These are phyloP conservation scores for Agaricales sp. DNA, from an alignment of 1,284 basidiomycete genomes.

Conservation along the genomic window DNA sequence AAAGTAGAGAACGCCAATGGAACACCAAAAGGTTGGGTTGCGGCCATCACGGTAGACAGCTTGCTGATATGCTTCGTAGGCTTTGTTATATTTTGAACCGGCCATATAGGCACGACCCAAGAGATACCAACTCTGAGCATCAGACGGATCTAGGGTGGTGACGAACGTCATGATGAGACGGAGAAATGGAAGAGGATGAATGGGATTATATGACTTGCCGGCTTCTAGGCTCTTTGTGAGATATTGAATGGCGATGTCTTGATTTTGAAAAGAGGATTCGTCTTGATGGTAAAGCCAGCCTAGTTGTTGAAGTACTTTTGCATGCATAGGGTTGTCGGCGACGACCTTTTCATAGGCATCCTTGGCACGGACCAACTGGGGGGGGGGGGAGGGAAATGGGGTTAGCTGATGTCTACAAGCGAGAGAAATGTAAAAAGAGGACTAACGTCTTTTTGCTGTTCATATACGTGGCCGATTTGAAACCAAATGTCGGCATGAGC, in stretches of 20 bases:
- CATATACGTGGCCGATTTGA: constrained; percentile 98
- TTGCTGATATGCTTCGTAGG: constrained; percentile 99
- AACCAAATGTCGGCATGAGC: constrained; percentile 99
- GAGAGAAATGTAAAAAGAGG: neutral
- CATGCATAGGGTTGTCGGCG: constrained; percentile 86
- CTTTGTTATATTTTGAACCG: constrained; percentile 98
- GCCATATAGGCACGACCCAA: constrained; percentile 98
- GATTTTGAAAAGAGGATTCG: constrained; percentile 89
- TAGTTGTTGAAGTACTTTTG: constrained; percentile 96
- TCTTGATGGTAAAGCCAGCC: constrained; percentile 98
- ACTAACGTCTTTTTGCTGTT: constrained; percentile 90
- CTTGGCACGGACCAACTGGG: constrained; percentile 78
- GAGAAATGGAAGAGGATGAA: constrained; percentile 4
- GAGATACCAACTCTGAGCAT: constrained; percentile 98
- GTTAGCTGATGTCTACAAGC: constrained; percentile 6
- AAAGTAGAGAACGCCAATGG: constrained; percentile 98
- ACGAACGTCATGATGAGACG: constrained; percentile 1
- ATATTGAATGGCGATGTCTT: constrained; percentile 89
- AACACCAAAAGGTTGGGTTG: constrained; percentile 99
- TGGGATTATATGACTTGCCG: constrained; percentile 37
- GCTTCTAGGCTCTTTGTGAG: constrained; percentile 92
- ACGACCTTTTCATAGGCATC: constrained; percentile 98
- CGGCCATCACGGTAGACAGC: constrained; percentile 97
- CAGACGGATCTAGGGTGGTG: constrained; percentile 66
- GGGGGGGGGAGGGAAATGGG: constrained; percentile 7